phyloP scores from a whole-genome alignment of 73 alveolate genomes.

The Uronychia binucleata region DNA sequence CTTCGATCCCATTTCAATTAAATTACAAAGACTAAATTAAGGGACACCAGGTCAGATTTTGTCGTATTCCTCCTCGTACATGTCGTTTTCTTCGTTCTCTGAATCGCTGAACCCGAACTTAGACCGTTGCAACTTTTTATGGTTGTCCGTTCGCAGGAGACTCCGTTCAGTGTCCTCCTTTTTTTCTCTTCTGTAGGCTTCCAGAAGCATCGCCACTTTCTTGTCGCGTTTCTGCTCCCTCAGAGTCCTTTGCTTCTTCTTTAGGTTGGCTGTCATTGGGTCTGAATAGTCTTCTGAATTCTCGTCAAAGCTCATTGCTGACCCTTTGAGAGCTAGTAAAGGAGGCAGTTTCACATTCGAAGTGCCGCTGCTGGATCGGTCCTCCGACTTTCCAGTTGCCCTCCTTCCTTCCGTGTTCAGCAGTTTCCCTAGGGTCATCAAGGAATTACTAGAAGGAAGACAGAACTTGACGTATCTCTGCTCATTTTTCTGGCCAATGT shows the following conservation, averaged over 20 bases:
- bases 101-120: constrained; percentile 65
- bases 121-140: too few species aligned
- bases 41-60: too few species aligned
- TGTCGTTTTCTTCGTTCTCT: constrained; percentile 39
- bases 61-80: neutral
- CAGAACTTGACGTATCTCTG: constrained; percentile 49
- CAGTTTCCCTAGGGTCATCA: neutral
- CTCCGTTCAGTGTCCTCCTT: constrained; percentile 18
- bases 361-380: neutral
- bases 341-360: constrained; percentile 20
- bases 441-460: neutral
- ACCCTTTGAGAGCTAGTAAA: constrained; percentile 11
- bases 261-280: constrained; percentile 10
- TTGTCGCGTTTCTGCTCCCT: constrained; percentile 51
- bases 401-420: neutral
- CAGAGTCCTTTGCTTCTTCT: constrained; percentile 40
- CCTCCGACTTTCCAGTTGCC: constrained; percentile 5
- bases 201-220: constrained; percentile 51
- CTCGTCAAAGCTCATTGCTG: constrained; percentile 23
- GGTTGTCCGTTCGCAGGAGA: too few species aligned
- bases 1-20: neutral
- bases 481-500: constrained; percentile 41
- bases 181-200: constrained; percentile 31
- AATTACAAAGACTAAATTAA: too few species aligned
- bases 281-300: constrained; percentile 20